Base-by-base conservation (phyloP, 2,329 filamentous ascomycete species). In the Colletotrichum noveboracense region DNA sequence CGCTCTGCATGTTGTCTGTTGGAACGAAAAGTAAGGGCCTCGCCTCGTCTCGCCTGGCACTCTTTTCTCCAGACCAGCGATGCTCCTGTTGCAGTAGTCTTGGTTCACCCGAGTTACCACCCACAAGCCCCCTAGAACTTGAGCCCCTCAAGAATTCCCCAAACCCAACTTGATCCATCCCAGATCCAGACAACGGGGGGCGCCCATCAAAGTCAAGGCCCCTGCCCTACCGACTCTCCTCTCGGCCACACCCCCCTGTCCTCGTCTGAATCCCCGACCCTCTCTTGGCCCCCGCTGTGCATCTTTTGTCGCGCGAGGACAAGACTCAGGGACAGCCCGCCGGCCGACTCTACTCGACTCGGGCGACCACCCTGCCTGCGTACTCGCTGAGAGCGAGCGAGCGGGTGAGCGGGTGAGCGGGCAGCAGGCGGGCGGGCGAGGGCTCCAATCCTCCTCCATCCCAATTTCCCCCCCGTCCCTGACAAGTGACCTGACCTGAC, bases 11-110 rank as follows among this genome's bases (percentile, higher is more conserved):
- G 38, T 75, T 34, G 73, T 3, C 24, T 60, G 28, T 18, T 74
- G 71, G 71, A 74, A 74, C 60, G 71, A 60, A 71, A 67, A 70
- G 16, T 28, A 48, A 21, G 36, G 73, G 32, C 56, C 69, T 75
- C 62, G 64, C 55, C 70, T 69, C 62, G 43, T 65, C 56, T 64
- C 43, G 43, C 18, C 67, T 62, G 24, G 43, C 36, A 26, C 52
- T 55, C 28, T 68, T 43, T 60, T 66, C 71, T 74, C 70, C 36
- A 61, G 55, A 66, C 21, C 36, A 62, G 28, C 61, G 34, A 32
- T 55, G n/a, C 43, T 56, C 38, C 18, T 67, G 18, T 21, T 34
- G 58, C 58, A 32, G 30, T 61, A 21, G 64, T 66, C 38, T 36
- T 43, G 66, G 32, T 58, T 52, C 66, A 60, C 34, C 52, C 36